Conservation (phyloP, 2,329 filamentous ascomycete genomes). For the Pestalotiopsis sp. region DNA sequence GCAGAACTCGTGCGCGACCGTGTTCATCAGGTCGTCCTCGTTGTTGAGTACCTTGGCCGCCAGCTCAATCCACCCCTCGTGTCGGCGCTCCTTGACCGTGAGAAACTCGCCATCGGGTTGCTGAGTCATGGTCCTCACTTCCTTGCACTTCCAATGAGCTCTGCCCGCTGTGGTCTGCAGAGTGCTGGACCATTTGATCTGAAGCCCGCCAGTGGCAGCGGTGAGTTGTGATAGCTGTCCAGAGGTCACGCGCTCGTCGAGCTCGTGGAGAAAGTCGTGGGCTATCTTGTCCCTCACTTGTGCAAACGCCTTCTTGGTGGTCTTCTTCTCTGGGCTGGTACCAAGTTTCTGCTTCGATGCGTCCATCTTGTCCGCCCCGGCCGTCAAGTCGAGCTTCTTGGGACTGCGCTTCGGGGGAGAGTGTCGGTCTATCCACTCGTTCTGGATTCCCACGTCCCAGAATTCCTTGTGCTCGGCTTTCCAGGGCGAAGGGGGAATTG, state of each 20-base stretch:
- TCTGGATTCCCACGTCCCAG: slow-evolving; percentile 35
- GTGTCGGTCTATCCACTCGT: slow-evolving; percentile 36
- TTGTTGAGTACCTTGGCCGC: slow-evolving; percentile 86
- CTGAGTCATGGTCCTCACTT: slow-evolving; percentile 37
- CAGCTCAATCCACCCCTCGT: slow-evolving; percentile 82
- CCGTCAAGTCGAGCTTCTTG: slow-evolving; percentile 20
- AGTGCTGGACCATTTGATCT: slow-evolving; percentile 75
- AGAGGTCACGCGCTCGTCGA: slow-evolving; percentile 67
- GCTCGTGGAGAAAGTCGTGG: slow-evolving; percentile 64
- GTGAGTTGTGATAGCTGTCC: slow-evolving; percentile 63
- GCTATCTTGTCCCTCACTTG: slow-evolving; percentile 65
- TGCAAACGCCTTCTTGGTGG: slow-evolving; percentile 64
- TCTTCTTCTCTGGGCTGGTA: slow-evolving; percentile 36
- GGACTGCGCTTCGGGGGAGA: slow-evolving; percentile 30
- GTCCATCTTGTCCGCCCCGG: slow-evolving; percentile 26
- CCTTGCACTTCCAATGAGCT: slow-evolving; percentile 72
- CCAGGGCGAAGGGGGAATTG: slow-evolving; percentile 33
- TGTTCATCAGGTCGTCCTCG: slow-evolving; percentile 79
- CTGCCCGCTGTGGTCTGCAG: slow-evolving; percentile 79
- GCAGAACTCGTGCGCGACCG: slow-evolving; percentile 95
- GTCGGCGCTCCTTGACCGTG: slow-evolving; percentile 45
- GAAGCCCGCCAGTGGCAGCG: slow-evolving; percentile 68
- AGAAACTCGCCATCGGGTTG: slow-evolving; percentile 29
- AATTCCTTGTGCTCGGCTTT: slow-evolving; percentile 35
- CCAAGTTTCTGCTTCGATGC: slow-evolving; percentile 34